A percentile compares a stretch with the other conserved stretches of the same genome.
phyloP scores from a whole-genome alignment of 2,329 filamentous ascomycete genomes.

The Colletotrichum sp. region DNA sequence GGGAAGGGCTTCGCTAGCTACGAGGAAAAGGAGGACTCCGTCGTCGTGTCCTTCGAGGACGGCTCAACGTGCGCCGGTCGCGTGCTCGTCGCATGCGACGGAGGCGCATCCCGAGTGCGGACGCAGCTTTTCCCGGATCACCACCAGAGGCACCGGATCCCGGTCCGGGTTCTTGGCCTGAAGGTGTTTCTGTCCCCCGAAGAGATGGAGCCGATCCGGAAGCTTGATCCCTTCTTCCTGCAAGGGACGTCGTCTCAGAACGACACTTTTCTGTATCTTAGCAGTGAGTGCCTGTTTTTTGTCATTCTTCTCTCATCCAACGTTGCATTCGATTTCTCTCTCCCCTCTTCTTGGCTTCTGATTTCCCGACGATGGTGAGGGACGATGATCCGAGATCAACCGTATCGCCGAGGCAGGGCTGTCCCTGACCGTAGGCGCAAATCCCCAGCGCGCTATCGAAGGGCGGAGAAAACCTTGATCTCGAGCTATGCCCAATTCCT shows the following conservation, averaged over 20 bases:
- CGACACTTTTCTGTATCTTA: constrained; percentile 57
- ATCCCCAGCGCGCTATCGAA: not conserved
- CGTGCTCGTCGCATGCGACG: constrained; percentile 57
- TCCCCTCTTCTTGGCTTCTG: not conserved
- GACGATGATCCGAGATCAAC: not conserved
- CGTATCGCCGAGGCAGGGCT: not conserved
- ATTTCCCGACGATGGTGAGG: not conserved
- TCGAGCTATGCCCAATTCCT: not conserved
- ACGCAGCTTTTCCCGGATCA: constrained; percentile 36
- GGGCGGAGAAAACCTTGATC: not conserved
- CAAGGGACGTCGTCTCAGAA: constrained; percentile 58
- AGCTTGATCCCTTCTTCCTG: constrained; percentile 58
- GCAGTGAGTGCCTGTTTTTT: constrained; percentile 37
- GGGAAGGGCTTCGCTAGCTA: constrained; percentile 38
- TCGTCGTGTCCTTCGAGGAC: constrained; percentile 52
- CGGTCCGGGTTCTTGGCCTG: constrained; percentile 53
- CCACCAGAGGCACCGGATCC: constrained; percentile 43
- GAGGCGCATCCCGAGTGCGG: constrained; percentile 48
- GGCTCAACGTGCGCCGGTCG: constrained; percentile 43
- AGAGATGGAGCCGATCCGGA: constrained; percentile 44
- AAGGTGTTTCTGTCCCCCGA: constrained; percentile 44
- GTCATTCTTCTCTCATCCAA: not conserved
- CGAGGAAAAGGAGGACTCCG: constrained; percentile 24
- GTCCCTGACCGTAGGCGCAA: not conserved
- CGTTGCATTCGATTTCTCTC: not conserved